Evolutionary conservation across 208 protist genomes (phyloP), one percentile per base, ranked within the genome.

Genomic region (Crithidia mellificae): DNA sequence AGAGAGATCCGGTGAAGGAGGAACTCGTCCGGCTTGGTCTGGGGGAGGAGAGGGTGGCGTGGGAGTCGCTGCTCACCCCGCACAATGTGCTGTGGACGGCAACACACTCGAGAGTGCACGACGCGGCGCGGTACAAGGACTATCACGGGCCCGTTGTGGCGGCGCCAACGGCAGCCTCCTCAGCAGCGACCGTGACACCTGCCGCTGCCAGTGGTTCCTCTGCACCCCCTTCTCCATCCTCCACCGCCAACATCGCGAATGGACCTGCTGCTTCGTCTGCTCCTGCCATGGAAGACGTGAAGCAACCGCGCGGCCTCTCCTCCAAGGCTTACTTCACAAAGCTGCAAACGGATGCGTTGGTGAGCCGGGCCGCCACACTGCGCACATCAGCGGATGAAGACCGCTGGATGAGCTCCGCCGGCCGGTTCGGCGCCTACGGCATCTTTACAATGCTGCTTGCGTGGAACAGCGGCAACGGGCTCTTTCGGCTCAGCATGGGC

Each of bases 401-500:
- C 29, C 84, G 90, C 27, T 95, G 90, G 90, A 66, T 77, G 32
- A 52, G 64, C 15, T 86, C 84, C 11, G 73, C 74, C 6, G 80
- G 80, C 32, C 84, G 89, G 15, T 81, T 81, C 8, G 69, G 74
- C 22, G 46, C 63, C 3, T 91, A 88, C 72, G 89, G 89, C 39
- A 72, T 85, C 46, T 24, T 85, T 19, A 75, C 76, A 19, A 87
- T 81, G 79, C 63, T 95, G 54, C 66, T 95, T 22, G 69, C 77
- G 46, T 92, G 86, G 87, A 95, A 92, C 64, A 87, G 76, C 55
- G 80, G 85, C 7, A 66, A 71, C 6, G 58, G 79, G 54, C 56
- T 84, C 34, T 91, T 85, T 66, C 73, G 89, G 0, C 47, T 80
- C 39, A 74, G 55, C 27, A 90, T 95, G 82, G 89, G 89, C 3